Base-by-base conservation (phyloP, 2,329 filamentous ascomycete genomes). In the Leptodontidium sp. region DNA sequence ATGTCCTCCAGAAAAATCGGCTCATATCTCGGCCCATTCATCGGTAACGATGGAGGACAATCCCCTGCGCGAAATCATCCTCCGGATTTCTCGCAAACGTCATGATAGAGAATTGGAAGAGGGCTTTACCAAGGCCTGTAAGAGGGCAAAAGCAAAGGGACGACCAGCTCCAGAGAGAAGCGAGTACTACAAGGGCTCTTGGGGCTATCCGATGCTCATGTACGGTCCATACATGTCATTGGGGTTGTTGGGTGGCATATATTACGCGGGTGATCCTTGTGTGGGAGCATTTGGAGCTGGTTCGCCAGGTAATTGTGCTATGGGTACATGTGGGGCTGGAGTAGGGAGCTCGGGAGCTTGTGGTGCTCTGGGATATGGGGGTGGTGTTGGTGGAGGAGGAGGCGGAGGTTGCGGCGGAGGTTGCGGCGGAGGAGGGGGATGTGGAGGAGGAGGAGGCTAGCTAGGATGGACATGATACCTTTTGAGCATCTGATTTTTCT, bases 21-120 rank as follows among this genome's bases (percentile, higher is more conserved):
- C 89, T 0, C 92, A 95, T 76, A 90, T 95, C 70, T 92, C 89
- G 0, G 84, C 90, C 0, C 92, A 95, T 82, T 93, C 89, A 74
- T 86, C 91, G 0, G 87, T 93, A 8, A 79, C 79, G 6, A 74
- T 72, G 24, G 68, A 65, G 65, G 75, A 66, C 67, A 63, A 69
- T 8, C 65, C 35, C 3, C 65, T 70, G 9, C 73, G 72, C 1
- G 77, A 76, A 58, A 75, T 69, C 8, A 75, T 77, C 40, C 73
- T 63, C n/a, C 77, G 72, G 26, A 61, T 70, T 21, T 50, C 68
- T 4, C 77, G 70, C 5, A 77, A 49, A 71, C 81, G 49, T 9
- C 63, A 82, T 70, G 62, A 79, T 76, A 61, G 68, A 1, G 81
- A 82, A 21, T 77, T 88, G 0, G 86, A 91, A 35, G 79, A 80